Percentiles rank a stretch among this genome's conserved stretches.
phyloP scores from a whole-genome alignment of 2,329 filamentous ascomycete genomes.

The Immersiporthe knoxdaviesiana region DNA sequence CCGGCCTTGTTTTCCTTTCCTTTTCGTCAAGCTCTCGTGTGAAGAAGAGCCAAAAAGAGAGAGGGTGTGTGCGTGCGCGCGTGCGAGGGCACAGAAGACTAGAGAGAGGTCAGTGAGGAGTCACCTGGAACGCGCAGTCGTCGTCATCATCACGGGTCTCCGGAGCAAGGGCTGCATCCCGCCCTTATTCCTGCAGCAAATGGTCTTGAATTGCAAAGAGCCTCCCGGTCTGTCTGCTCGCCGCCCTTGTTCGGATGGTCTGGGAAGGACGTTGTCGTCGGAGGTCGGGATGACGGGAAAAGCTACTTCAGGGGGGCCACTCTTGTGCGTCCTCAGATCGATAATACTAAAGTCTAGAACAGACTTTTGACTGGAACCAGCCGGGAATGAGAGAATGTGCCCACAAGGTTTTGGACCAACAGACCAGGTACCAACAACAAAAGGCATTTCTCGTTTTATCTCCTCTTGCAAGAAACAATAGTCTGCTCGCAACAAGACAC shows the following conservation, averaged over 20 bases:
- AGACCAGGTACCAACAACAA: not conserved
- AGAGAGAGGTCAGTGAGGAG: not conserved
- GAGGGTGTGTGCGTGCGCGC: not conserved
- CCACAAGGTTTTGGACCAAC: not conserved
- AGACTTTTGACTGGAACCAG: not conserved
- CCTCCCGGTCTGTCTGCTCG: too few species aligned
- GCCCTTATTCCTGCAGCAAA: conserved; percentile 1
- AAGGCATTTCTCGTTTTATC: not conserved
- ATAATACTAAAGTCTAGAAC: not conserved
- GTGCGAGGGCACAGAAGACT: not conserved
- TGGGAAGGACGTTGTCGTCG: not conserved
- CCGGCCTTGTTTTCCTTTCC: not conserved
- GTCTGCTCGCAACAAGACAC: not conserved
- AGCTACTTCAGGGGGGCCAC: not conserved
- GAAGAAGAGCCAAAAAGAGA: not conserved
- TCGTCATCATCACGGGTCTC: not conserved
- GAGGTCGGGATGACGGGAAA: not conserved
- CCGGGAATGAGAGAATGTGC: not conserved
- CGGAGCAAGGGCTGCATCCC: not conserved
- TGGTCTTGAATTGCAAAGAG: not conserved
- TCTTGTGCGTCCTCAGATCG: not conserved
- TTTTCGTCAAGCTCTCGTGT: not conserved
- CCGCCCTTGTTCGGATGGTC: not conserved
- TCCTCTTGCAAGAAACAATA: conserved; percentile 1
- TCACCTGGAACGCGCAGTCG: not conserved